Conservation (phyloP, 2,329 filamentous ascomycete species). For the Colletotrichum tropicale region DNA sequence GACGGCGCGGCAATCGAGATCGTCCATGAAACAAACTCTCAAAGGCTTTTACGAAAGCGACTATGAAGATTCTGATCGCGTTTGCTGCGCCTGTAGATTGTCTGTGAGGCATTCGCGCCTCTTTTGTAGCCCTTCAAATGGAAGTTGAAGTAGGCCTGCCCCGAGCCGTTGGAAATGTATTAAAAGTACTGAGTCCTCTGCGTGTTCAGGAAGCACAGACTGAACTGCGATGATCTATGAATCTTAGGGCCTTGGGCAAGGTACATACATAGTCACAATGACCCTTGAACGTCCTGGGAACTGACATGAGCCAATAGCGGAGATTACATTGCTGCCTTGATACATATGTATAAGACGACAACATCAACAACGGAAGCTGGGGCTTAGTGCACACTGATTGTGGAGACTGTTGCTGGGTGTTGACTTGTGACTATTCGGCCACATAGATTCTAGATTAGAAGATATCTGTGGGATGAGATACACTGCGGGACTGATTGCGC, state of each 20-base stretch:
- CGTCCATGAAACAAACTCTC: neutral
- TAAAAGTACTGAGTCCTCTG: fast-evolving
- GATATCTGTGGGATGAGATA: neutral
- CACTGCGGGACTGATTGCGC: neutral
- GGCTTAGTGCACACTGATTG: fast-evolving
- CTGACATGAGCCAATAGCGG: neutral
- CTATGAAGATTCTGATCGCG: fast-evolving
- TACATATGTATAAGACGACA: neutral
- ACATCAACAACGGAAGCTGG: neutral
- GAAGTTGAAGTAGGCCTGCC: neutral
- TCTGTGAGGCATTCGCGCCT: neutral
- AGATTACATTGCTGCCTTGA: neutral
- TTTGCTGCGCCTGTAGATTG: neutral
- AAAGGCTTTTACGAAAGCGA: neutral
- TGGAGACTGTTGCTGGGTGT: neutral
- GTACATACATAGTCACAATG: neutral
- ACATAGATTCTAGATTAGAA: neutral
- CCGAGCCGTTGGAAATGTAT: neutral
- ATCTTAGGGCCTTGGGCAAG: neutral
- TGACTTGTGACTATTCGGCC: neutral
- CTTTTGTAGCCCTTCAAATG: neutral
- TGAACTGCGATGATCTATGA: neutral
- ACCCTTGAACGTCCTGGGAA: neutral
- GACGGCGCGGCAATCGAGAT: neutral
- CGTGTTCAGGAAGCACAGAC: neutral